Conservation (phyloP, 225 moss, liverwort and hornwort genomes). For the Physcomitrellopsis africana region DNA sequence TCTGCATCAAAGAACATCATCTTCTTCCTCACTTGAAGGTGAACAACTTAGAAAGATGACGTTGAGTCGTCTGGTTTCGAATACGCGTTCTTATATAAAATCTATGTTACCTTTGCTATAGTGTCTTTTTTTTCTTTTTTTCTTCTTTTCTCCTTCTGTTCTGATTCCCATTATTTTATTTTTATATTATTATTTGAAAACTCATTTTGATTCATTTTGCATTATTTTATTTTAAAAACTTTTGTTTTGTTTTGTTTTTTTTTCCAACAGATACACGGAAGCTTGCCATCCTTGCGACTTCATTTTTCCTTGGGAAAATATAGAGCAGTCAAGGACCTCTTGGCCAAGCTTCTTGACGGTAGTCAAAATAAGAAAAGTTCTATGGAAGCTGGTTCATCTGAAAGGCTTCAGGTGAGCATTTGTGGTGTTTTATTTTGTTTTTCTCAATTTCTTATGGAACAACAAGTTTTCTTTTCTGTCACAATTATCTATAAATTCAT, state of each 20-base stretch:
- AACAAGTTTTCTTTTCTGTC: conserved; percentile 1
- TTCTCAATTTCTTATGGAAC: conserved; percentile 7
- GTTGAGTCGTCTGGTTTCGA: conserved; percentile 2
- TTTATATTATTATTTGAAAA: conserved; percentile 3
- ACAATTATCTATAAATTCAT: not conserved
- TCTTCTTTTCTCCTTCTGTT: conserved; percentile 1
- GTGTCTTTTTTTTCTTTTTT: conserved; percentile 18
- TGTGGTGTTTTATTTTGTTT: not conserved
- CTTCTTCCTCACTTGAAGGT: conserved; percentile 73
- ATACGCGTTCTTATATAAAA: not conserved
- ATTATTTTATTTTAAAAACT: no score
- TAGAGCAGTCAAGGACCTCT: conserved; percentile 61
- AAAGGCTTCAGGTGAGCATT: conserved; percentile 38
- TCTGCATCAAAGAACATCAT: conserved; percentile 56
- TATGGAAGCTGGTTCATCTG: conserved; percentile 34
- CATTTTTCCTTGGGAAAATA: conserved; percentile 79
- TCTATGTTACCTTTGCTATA: conserved; percentile 3
- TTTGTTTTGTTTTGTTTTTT: no score
- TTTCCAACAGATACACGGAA: conserved; percentile 62
- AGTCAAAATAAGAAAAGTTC: conserved; percentile 31
- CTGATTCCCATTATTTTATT: conserved; percentile 27
- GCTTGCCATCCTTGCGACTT: conserved; percentile 63
- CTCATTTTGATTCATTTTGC: no score
- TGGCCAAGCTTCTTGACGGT: conserved; percentile 54
- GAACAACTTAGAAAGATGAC: conserved; percentile 12